phyloP scores from a whole-genome alignment of 2,329 filamentous ascomycete genomes.

The Colletotrichum sp. region DNA sequence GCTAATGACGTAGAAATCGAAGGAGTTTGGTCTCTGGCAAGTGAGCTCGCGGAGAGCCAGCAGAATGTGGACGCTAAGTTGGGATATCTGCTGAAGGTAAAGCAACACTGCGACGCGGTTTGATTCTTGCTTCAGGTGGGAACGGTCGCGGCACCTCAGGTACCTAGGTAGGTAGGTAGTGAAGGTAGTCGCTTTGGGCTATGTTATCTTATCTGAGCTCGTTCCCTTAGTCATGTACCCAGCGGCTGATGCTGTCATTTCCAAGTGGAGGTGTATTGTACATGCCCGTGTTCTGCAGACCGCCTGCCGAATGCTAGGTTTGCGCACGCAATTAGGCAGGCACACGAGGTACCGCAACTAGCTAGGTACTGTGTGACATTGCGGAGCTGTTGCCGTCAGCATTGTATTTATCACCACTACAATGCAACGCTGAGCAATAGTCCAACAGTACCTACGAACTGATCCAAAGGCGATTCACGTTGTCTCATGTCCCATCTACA shows the following conservation, averaged over 20 bases:
- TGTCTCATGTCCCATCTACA: not conserved
- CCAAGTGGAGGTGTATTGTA: not conserved
- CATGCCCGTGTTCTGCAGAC: not conserved
- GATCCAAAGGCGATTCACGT: not conserved
- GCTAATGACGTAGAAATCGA: constrained; percentile 13
- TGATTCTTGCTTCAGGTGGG: not conserved
- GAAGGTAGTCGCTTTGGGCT: not conserved
- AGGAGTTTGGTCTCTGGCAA: not conserved
- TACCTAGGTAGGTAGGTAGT: not conserved
- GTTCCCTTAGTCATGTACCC: not conserved
- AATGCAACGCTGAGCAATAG: not conserved
- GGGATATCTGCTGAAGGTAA: not conserved
- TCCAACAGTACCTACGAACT: not conserved
- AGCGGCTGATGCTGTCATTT: not conserved
- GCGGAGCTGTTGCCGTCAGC: not conserved
- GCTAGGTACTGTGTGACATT: not conserved
- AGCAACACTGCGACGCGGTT: not conserved
- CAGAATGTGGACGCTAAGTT: not conserved
- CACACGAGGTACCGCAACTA: not conserved
- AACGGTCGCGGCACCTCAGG: not conserved
- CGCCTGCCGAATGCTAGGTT: not conserved
- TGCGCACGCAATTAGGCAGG: not conserved
- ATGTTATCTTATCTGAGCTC: not conserved
- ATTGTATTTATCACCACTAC: not conserved
- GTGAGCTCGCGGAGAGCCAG: not conserved